Evolutionary conservation across 495 filamentous ascomycete species (phyloP).

Genomic region (Aspergillus homomorphus): DNA sequence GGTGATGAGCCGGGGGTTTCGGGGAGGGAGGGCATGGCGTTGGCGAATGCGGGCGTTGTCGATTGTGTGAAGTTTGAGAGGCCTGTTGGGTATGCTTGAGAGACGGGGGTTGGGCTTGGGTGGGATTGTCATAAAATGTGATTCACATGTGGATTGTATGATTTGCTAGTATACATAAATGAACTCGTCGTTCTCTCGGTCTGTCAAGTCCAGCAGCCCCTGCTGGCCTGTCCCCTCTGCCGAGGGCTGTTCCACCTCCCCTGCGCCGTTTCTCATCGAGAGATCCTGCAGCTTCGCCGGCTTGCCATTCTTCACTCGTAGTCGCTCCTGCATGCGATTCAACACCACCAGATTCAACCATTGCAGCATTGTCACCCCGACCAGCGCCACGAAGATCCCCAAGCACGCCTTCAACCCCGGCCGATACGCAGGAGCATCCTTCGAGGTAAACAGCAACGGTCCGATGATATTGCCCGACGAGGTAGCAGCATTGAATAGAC

Average conservation of each 20-base stretch:
- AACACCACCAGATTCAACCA: slow-evolving; percentile 49
- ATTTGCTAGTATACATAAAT: background rate
- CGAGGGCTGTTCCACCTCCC: background rate
- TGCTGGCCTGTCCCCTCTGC: slow-evolving; percentile 17
- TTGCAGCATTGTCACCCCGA: slow-evolving; percentile 48
- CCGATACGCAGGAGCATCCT: slow-evolving; percentile 47
- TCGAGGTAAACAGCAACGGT: slow-evolving; percentile 42
- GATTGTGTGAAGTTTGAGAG: slow-evolving; percentile 38
- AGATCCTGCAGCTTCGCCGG: slow-evolving; percentile 52
- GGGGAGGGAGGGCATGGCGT: slow-evolving; percentile 40
- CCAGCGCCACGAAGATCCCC: slow-evolving; percentile 54
- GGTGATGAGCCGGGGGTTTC: slow-evolving; percentile 23
- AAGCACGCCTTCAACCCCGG: slow-evolving; percentile 54
- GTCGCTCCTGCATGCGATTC: slow-evolving; percentile 51
- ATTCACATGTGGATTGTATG: too few species aligned
- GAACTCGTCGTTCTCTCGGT: background rate
- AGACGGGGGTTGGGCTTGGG: background rate
- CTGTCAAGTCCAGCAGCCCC: background rate
- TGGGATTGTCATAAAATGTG: background rate
- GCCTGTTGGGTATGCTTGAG: slow-evolving; percentile 29
- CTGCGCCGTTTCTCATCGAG: slow-evolving; percentile 42
- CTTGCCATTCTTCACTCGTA: slow-evolving; percentile 56
- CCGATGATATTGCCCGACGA: slow-evolving; percentile 49
- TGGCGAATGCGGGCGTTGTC: slow-evolving; percentile 39
- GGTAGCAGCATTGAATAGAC: slow-evolving; percentile 42